Conservation (phyloP, 352 stramenopile genomes). For the Phytophthora agathidicida region DNA sequence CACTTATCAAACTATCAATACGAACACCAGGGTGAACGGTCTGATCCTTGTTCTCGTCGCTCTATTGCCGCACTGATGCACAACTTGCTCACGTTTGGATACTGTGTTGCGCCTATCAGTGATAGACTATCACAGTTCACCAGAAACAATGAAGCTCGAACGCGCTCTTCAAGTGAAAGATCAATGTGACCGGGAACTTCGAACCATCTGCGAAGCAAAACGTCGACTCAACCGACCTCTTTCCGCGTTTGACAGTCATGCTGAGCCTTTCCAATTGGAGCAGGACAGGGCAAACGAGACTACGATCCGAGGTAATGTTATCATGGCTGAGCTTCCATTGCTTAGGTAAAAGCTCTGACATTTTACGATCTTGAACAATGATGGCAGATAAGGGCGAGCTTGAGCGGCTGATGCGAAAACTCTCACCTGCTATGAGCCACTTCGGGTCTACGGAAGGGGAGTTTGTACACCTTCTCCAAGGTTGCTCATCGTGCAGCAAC, state of each 20-base stretch:
- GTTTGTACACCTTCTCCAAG: conserved; percentile 63
- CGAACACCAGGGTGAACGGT: background rate
- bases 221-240: conserved; percentile 11
- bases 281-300: conserved; percentile 48
- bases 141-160: conserved; percentile 54
- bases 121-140: background rate
- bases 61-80: too few relatives aligned
- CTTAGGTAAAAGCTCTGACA: too few relatives aligned
- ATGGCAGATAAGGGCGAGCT: conserved; percentile 59
- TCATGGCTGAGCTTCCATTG: too few relatives aligned
- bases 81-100: background rate
- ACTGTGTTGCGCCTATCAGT: too few relatives aligned
- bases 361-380: background rate
- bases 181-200: conserved; percentile 58
- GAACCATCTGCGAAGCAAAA: conserved; percentile 53
- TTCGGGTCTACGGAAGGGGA: conserved; percentile 56
- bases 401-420: conserved; percentile 65
- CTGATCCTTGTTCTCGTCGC: too few relatives aligned
- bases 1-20: too few relatives aligned
- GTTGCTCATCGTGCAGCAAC: conserved; percentile 55
- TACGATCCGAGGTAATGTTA: conserved; percentile 39
- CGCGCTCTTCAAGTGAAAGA: conserved; percentile 58
- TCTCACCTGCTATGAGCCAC: conserved; percentile 69
- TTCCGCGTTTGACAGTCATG: conserved; percentile 23
- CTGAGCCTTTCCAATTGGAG: conserved; percentile 36